Conservation (phyloP, 2,329 filamentous ascomycete genomes). For the Penicillium sp. region DNA sequence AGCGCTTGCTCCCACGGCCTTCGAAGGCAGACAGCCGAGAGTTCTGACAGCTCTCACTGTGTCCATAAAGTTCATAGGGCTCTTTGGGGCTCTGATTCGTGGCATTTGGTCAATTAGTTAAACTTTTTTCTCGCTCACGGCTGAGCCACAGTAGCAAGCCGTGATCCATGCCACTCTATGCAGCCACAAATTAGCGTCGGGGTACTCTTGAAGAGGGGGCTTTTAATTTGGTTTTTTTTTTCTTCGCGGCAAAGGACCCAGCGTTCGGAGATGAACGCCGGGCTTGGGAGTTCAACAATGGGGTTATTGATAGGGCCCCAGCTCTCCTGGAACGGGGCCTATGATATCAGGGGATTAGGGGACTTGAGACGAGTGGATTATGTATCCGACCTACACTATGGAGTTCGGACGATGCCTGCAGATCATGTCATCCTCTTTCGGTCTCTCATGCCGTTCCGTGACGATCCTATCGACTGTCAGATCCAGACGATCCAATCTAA, state of each 20-base stretch:
- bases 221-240: not conserved
- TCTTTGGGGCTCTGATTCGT: conserved; percentile 11
- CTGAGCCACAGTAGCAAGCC: conserved; percentile 9
- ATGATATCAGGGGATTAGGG: not conserved
- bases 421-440: conserved; percentile 3
- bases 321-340: not conserved
- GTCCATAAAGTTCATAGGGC: not conserved
- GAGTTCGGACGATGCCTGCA: not conserved
- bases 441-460: conserved; percentile 20
- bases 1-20: conserved; percentile 12
- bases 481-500: conserved; percentile 12
- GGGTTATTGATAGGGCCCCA: not conserved
- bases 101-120: conserved; percentile 4
- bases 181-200: not conserved
- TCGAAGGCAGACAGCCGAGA: not conserved
- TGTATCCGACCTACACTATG: not conserved
- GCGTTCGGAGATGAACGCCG: conserved; percentile 1
- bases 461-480: conserved; percentile 24
- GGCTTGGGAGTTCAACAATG: conserved; percentile 12
- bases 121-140: conserved; percentile 15
- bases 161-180: not conserved
- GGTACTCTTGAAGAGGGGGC: not conserved
- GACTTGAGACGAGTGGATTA: not conserved
- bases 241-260: not conserved
- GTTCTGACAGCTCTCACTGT: conserved; percentile 26